Evolutionary conservation across 2,329 filamentous ascomycete genomes (phyloP), one percentile per base, ranked within the genome.

Genomic region (Fusarium brachygibbosum): DNA sequence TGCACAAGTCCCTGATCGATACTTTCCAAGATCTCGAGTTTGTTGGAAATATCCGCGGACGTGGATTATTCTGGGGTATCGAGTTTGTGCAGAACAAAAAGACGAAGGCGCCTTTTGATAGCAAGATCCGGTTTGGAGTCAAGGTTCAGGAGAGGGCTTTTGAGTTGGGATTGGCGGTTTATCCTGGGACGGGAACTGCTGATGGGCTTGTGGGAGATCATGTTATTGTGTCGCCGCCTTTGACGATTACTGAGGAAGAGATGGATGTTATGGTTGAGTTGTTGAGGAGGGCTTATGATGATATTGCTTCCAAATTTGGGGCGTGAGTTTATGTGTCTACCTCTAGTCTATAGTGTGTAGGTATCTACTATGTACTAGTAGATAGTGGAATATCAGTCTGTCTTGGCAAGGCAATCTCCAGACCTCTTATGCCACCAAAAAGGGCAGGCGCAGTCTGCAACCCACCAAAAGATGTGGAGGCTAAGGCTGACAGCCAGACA

Each of bases 171-270:
- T 72, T 85, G n/a, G 77, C 79, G 10, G 74, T 93, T 4, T 93
- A 93, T 74, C 88, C 88, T 2, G 90, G 89, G 0, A 79, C 80
- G 1, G 90, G 90, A 2, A 88, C 88, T 0, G 86, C 82, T 0
- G 88, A 85, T 69, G 84, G 92, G 44, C 82, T 85, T 4, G 74
- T 74, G 2, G 91, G 91, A 7, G 91, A 94, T 74, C 90, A 93
- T 76, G 81, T 93, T 31, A 83, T 94, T 28, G 73, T 94, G 13
- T 86, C 90, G 2, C 92, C 92, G 7, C 85, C 91, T 1, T 93
- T 89, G 78, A 93, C 87, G 44, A 82, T 90, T 23, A 87, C 83
- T 2, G 68, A 73, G 5, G 66, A 66, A 10, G 69, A 77, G 50
- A 54, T 77, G 51, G 56, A 69, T 35, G 4, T 32, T 4, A 9